Percentiles rank a stretch among this genome's conserved stretches.
Conservation (phyloP, 345 rosid species). For the Brassica incana region DNA sequence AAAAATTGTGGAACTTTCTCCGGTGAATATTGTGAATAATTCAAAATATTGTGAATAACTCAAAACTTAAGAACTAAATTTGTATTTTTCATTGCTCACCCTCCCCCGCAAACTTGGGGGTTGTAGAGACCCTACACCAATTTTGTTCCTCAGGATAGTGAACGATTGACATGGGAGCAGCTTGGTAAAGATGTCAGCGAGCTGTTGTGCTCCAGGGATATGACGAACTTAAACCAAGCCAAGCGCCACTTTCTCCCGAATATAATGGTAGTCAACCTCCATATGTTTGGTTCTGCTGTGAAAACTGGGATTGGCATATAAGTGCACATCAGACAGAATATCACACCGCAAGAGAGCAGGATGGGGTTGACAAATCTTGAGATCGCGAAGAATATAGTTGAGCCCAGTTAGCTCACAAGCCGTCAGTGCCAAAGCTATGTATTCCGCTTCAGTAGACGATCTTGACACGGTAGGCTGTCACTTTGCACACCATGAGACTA, state of each 20-base stretch:
- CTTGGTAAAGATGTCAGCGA: not conserved
- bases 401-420: not conserved
- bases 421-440: not conserved
- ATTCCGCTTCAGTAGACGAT: not conserved
- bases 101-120: too few relatives aligned
- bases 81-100: too few relatives aligned
- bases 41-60: too few relatives aligned
- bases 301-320: not conserved
- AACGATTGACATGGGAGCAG: too few relatives aligned
- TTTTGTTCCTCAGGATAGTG: too few relatives aligned
- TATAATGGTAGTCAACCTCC: not conserved
- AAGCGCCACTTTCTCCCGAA: not conserved
- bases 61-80: too few relatives aligned
- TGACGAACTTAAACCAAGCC: not conserved
- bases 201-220: not conserved
- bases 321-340: not conserved
- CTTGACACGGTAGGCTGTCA: not conserved
- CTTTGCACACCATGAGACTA: not conserved
- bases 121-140: too few relatives aligned
- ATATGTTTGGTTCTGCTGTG: not conserved
- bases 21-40: not conserved
- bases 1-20: not conserved
- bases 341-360: not conserved
- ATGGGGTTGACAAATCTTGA: not conserved
- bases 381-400: not conserved